These are phyloP conservation scores for Lactifluus subvellereus DNA, from an alignment of 768 basidiomycete genomes.

Conservation along the genomic window DNA sequence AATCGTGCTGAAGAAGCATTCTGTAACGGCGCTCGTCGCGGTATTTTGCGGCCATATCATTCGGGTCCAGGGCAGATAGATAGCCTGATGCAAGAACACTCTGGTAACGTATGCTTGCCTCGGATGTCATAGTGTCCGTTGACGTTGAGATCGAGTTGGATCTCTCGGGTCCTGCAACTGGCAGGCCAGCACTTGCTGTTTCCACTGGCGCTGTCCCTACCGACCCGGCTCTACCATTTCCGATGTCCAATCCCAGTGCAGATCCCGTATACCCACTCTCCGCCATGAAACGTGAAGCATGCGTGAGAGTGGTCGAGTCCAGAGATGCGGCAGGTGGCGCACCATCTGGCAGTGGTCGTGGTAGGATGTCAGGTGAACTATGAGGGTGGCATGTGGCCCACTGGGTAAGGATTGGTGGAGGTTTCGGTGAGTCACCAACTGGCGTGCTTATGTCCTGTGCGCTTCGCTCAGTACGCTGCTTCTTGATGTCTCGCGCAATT, in stretches of 20 bases:
- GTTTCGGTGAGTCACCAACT: constrained; percentile 32
- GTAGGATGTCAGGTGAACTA: constrained; percentile 30
- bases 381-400: constrained; percentile 20
- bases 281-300: not conserved
- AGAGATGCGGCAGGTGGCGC: not conserved
- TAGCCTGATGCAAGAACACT: constrained; percentile 29
- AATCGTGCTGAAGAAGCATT: constrained; percentile 57
- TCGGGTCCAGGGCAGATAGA: constrained; percentile 36
- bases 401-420: constrained; percentile 25
- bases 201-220: not conserved
- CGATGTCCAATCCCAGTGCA: not conserved
- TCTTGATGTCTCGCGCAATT: constrained; percentile 43
- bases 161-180: not conserved
- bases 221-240: not conserved
- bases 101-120: constrained; percentile 1
- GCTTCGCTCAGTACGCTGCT: constrained; percentile 39
- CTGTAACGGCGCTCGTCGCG: constrained; percentile 65
- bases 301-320: not conserved
- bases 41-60: constrained; percentile 37
- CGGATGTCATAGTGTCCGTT: constrained; percentile 8
- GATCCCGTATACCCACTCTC: not conserved
- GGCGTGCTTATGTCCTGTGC: constrained; percentile 19
- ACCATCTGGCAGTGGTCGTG: constrained; percentile 21
- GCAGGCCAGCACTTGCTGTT: not conserved
- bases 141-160: not conserved